Evolutionary conservation across 2,329 filamentous ascomycete species (phyloP), one percentile per base, ranked within the genome.

Genomic region (Calonectria henricotiae): DNA sequence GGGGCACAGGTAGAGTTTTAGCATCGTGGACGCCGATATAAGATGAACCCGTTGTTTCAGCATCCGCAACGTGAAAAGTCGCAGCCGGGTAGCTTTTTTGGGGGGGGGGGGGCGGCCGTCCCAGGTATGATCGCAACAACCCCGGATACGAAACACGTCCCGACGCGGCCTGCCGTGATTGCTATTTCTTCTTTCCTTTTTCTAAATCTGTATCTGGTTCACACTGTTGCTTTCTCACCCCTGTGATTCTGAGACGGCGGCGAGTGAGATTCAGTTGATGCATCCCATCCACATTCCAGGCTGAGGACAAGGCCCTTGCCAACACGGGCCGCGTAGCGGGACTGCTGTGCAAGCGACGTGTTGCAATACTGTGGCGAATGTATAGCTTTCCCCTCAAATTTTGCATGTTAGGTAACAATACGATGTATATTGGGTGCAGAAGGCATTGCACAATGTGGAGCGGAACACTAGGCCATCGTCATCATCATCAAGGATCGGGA

Each of bases 41-140:
- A 51, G 62, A 43, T 58, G 66, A 62, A 68, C 60, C 49, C 39
- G 27, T 17, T 54, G 67, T 69, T 69, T 69, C 67, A 69, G 63
- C 51, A 30, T 51, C 32, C 44, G 62, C 66, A 61, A 32, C 67
- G 39, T 35, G 43, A 69, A 49, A 44, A 58, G 66, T 64, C 62
- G 62, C 67, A 61, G 44, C 51, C 37, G 41, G 66, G 66, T 39
- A 30, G 25, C 60, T 63, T 55, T 58, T 63, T 62, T 58, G 23
- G 12, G 27, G 58, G 43, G 64, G 23, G 12, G 27, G 58, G 43
- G 64, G 39, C 58, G 43, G n/a, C 43, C 43, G 43, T 46, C 43
- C 43, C 58, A 47, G 20, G 39, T 63, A 32, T 17, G 46, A 39
- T 46, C 13, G 39, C 46, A 37, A 63, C 37, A 27, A 27, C 20